Evolutionary conservation across 2,329 filamentous ascomycete species (phyloP).

Genomic region (Colletotrichum paranaense): DNA sequence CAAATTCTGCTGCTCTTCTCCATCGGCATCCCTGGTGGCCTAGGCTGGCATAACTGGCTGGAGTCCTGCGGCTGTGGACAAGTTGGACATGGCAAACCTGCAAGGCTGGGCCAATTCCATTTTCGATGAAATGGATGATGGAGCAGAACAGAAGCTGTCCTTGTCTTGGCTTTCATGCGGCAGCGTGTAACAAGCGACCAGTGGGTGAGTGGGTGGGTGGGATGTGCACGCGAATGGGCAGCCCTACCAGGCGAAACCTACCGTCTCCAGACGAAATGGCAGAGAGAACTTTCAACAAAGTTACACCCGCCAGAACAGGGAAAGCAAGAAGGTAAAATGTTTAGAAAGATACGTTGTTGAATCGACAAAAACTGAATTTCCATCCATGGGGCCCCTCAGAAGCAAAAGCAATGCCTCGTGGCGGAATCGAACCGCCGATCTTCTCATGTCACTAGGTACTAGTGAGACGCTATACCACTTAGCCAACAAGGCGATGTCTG

Average conservation of each 20-base stretch:
- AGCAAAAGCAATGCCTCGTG: background rate
- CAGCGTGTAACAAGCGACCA: background rate
- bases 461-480: conserved; percentile 24
- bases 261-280: background rate
- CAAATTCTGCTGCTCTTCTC: background rate
- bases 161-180: background rate
- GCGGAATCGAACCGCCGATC: conserved; percentile 22
- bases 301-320: background rate
- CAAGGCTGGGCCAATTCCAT: too few species aligned
- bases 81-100: too few species aligned
- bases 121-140: background rate
- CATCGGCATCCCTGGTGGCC: background rate
- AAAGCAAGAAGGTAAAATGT: background rate
- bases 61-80: too few species aligned
- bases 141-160: background rate
- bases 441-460: conserved; percentile 14
- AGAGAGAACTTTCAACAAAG: too few species aligned
- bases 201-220: background rate
- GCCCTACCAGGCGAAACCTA: background rate
- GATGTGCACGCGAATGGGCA: background rate
- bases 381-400: background rate
- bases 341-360: background rate
- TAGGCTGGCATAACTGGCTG: background rate
- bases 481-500: conserved; percentile 6
- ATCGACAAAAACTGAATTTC: background rate